Percentiles rank a stretch among this genome's conserved stretches.
Conservation (phyloP, 192 early-diverging fungal species). For the Backusella australiensis region DNA sequence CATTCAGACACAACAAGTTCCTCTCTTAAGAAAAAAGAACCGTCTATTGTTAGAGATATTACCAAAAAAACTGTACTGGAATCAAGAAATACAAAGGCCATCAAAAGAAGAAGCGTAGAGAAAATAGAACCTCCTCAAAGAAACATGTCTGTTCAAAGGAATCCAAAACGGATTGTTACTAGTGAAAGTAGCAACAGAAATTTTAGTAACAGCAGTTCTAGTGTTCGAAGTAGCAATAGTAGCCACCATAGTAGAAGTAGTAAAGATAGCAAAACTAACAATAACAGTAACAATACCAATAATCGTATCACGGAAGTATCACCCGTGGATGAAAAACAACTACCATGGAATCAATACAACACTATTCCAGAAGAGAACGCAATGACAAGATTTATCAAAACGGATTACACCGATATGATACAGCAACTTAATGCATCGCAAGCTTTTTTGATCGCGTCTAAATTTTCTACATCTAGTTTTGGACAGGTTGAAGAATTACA, state of each 20-base stretch:
- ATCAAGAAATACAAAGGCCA: background rate
- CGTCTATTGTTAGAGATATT: background rate
- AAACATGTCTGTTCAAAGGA: background rate
- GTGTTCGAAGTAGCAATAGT: background rate
- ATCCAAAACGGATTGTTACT: background rate
- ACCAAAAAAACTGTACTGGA: background rate
- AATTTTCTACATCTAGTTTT: background rate
- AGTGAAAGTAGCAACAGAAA: background rate
- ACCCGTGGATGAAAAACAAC: background rate
- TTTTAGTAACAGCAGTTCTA: background rate
- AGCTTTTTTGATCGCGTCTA: background rate
- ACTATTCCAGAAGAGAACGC: background rate
- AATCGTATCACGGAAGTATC: background rate
- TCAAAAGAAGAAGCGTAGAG: background rate
- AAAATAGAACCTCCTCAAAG: background rate
- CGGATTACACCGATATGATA: background rate
- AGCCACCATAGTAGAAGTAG: background rate
- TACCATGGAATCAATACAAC: conserved; percentile 5
- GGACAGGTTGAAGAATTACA: background rate
- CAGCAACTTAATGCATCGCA: conserved; percentile 2
- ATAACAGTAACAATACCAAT: background rate
- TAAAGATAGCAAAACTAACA: background rate
- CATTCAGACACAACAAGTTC: background rate
- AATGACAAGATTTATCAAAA: background rate
- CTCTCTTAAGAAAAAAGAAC: background rate